Conservation (phyloP, 1,139 yeast genomes). For the Scheffersomyces titani region DNA sequence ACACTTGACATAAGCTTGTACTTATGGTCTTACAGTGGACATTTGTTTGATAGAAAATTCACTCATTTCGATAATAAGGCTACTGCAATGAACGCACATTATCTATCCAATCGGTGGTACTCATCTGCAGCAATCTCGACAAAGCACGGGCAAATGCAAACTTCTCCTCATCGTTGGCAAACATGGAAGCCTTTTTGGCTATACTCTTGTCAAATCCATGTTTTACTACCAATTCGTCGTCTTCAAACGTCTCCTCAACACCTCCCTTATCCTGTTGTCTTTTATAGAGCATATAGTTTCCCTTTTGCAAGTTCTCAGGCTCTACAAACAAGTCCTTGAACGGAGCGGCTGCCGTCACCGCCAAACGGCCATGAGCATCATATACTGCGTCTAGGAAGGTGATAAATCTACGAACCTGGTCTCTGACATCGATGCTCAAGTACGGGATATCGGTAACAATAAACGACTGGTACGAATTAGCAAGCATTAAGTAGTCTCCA, state of each 20-base stretch:
- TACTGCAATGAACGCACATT: constrained; percentile 6
- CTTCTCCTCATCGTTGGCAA: constrained; percentile 86
- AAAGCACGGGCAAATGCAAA: constrained; percentile 97
- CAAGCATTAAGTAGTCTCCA: constrained; percentile 87
- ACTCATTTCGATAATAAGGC: no score
- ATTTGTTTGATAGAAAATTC: no score
- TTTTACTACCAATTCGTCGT: constrained; percentile 63
- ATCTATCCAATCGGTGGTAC: constrained; percentile 89
- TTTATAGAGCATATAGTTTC: constrained; percentile 53
- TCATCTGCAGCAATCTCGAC: constrained; percentile 89
- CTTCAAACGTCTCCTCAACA: constrained; percentile 45
- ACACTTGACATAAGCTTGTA: no score
- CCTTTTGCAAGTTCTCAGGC: constrained; percentile 63
- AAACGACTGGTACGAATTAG: constrained; percentile 74
- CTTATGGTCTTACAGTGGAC: no score
- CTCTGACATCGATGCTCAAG: constrained; percentile 74
- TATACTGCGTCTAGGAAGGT: constrained; percentile 94
- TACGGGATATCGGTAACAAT: constrained; percentile 91
- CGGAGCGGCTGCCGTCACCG: constrained; percentile 86
- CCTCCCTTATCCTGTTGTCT: constrained; percentile 34
- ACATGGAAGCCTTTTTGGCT: constrained; percentile 79
- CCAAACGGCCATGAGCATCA: constrained; percentile 82
- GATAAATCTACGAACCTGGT: constrained; percentile 84
- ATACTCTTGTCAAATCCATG: constrained; percentile 76
- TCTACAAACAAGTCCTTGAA: constrained; percentile 85